Percentiles rank a stretch among this genome's conserved stretches.
Conservation (phyloP, 495 filamentous ascomycete genomes). For the Talaromyces proteolyticus region DNA sequence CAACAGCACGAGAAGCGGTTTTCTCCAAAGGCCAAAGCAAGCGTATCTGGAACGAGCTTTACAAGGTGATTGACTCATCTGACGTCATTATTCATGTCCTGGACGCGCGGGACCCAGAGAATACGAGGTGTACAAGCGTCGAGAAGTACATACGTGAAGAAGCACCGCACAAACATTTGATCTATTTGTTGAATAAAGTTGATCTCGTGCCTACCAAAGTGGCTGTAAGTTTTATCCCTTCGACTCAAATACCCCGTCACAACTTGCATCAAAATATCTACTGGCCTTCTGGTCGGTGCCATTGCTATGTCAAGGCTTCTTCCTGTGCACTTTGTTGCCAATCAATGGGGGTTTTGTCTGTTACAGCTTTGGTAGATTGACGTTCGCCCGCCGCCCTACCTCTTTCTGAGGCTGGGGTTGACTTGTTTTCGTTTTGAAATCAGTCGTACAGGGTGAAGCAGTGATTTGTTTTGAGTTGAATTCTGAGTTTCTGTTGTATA, state of each 20-base stretch:
- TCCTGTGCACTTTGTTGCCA: constrained; percentile 39
- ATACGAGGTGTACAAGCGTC: constrained; percentile 80
- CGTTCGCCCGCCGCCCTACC: constrained; percentile 61
- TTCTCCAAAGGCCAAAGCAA: constrained; percentile 93
- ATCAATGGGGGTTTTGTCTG: constrained; percentile 75
- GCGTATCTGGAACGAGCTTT: constrained; percentile 98
- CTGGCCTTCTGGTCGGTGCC: constrained; percentile 27
- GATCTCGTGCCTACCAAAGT: constrained; percentile 90
- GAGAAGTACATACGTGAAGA: constrained; percentile 93
- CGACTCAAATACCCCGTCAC: constrained; percentile 10
- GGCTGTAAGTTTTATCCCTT: constrained; percentile 66
- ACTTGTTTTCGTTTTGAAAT: constrained; percentile 76
- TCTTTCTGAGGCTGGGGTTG: constrained; percentile 59
- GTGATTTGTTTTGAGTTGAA: constrained; percentile 91
- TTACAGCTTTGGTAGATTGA: constrained; percentile 98
- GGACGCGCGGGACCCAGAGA: constrained; percentile 85
- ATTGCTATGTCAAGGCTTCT: constrained; percentile 97
- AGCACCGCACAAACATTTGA: constrained; percentile 89
- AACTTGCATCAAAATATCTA: constrained; percentile 11
- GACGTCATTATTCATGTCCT: constrained; percentile 94
- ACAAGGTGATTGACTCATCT: constrained; percentile 95
- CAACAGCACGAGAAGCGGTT: constrained; percentile 76
- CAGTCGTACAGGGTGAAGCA: constrained; percentile 48
- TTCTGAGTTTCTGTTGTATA: constrained; percentile 43
- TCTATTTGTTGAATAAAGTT: constrained; percentile 92